Conservation (phyloP, 2,329 filamentous ascomycete species). For the Hysterium pulicare region DNA sequence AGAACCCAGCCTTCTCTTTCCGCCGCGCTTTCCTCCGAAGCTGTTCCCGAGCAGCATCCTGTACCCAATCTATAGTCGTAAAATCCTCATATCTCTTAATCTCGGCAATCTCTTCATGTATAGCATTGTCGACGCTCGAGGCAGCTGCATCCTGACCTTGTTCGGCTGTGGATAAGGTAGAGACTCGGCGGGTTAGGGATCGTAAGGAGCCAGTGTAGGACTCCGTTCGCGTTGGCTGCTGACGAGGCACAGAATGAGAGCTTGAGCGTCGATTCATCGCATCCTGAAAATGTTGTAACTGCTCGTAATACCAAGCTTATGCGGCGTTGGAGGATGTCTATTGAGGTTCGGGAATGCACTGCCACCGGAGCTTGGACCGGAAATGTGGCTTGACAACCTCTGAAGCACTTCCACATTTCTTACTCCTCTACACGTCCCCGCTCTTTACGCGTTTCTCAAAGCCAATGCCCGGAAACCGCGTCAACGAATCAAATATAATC, state of each 20-base stretch:
- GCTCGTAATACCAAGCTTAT: too few species aligned
- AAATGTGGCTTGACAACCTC: background rate
- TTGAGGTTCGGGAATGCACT: background rate
- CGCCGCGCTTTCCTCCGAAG: constrained; percentile 72
- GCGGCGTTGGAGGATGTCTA: too few species aligned
- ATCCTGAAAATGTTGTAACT: constrained; percentile 21
- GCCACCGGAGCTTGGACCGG: too few species aligned
- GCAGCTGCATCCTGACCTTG: constrained; percentile 55
- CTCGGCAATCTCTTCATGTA: constrained; percentile 92
- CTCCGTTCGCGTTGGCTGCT: constrained; percentile 24
- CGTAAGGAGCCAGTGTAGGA: constrained; percentile 53
- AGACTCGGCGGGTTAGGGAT: constrained; percentile 65
- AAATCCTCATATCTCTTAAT: constrained; percentile 99
- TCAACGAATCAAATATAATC: too few species aligned
- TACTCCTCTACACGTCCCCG: background rate
- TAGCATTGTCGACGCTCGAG: constrained; percentile 62
- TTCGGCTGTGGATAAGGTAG: constrained; percentile 64
- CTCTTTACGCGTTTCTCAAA: background rate
- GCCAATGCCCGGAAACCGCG: too few species aligned
- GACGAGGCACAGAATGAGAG: constrained; percentile 28
- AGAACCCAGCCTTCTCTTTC: constrained; percentile 68
- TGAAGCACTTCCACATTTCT: background rate
- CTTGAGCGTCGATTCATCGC: constrained; percentile 45
- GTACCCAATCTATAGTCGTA: constrained; percentile 98
- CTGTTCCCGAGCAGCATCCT: constrained; percentile 91